Conservation (phyloP, 73 alveolate species). For the Blepharisma japonicum region DNA sequence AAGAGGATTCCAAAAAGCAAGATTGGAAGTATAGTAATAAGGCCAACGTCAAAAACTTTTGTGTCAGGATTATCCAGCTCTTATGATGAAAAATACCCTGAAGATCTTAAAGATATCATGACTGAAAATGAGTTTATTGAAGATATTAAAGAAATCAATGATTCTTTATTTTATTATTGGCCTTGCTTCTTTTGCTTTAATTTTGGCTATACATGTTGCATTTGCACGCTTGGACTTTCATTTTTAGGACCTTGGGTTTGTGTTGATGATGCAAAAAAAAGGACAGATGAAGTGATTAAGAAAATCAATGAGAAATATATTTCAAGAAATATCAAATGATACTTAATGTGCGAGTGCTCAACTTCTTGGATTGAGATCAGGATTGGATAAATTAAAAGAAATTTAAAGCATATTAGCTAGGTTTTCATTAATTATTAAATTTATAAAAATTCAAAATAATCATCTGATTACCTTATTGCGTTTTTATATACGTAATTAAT, state of each 20-base stretch:
- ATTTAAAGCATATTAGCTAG: too few species aligned
- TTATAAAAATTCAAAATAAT: too few species aligned
- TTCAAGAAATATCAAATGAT: background rate
- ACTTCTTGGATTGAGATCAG: too few species aligned
- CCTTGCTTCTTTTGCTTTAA: slow-evolving; percentile 12
- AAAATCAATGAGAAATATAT: background rate
- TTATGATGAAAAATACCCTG: slow-evolving; percentile 24
- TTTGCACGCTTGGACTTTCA: slow-evolving; percentile 8
- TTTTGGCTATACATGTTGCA: background rate
- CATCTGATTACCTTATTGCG: too few species aligned
- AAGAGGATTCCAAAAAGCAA: slow-evolving; percentile 11
- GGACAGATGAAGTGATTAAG: background rate
- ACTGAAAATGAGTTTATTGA: background rate
- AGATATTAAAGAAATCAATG: background rate
- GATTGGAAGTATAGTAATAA: background rate
- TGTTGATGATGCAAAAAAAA: background rate
- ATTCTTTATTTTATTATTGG: slow-evolving; percentile 15
- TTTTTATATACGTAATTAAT: background rate
- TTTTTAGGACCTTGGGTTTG: background rate
- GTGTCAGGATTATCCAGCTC: slow-evolving; percentile 25
- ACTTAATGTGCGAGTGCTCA: too few species aligned
- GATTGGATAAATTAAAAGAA: too few species aligned
- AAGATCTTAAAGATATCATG: background rate
- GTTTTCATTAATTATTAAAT: too few species aligned
- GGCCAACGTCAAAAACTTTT: slow-evolving; percentile 30